Conservation (phyloP, 495 filamentous ascomycete species). For the Lasiosphaeria ovina region DNA sequence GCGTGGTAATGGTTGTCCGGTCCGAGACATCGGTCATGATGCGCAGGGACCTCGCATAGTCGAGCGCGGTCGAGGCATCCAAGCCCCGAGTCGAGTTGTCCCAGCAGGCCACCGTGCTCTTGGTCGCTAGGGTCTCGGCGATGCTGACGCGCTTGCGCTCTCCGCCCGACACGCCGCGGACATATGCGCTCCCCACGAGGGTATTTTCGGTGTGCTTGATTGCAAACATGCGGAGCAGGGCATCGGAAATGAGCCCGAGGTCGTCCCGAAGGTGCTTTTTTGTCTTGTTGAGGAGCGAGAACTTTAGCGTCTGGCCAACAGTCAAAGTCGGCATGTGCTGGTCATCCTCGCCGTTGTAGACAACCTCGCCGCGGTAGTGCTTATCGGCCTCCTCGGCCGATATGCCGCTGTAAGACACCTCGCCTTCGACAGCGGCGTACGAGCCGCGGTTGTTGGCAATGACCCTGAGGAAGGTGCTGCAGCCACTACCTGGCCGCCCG, state of each 20-base stretch:
- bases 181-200: slow-evolving; percentile 78
- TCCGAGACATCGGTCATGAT: slow-evolving; percentile 83
- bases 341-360: slow-evolving; percentile 82
- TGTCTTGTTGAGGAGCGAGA: slow-evolving; percentile 82
- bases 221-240: slow-evolving; percentile 75
- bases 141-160: slow-evolving; percentile 58
- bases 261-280: slow-evolving; percentile 66
- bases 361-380: slow-evolving; percentile 76
- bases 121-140: slow-evolving; percentile 47
- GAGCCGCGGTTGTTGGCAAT: slow-evolving; percentile 67
- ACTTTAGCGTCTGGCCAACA: slow-evolving; percentile 77
- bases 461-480: slow-evolving; percentile 75
- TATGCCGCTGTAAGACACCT: slow-evolving; percentile 75
- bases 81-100: slow-evolving; percentile 79
- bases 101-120: slow-evolving; percentile 54
- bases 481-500: slow-evolving; percentile 76
- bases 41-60: slow-evolving; percentile 73
- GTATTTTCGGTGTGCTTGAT: slow-evolving; percentile 77
- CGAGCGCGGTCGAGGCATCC: slow-evolving; percentile 75
- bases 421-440: slow-evolving; percentile 67
- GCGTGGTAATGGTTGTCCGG: slow-evolving; percentile 76
- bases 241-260: slow-evolving; percentile 65
- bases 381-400: slow-evolving; percentile 64
- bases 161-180: slow-evolving; percentile 68
- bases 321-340: slow-evolving; percentile 74